Evolutionary conservation across 495 filamentous ascomycete genomes (phyloP).

Genomic region (Cenococcum geophilum): DNA sequence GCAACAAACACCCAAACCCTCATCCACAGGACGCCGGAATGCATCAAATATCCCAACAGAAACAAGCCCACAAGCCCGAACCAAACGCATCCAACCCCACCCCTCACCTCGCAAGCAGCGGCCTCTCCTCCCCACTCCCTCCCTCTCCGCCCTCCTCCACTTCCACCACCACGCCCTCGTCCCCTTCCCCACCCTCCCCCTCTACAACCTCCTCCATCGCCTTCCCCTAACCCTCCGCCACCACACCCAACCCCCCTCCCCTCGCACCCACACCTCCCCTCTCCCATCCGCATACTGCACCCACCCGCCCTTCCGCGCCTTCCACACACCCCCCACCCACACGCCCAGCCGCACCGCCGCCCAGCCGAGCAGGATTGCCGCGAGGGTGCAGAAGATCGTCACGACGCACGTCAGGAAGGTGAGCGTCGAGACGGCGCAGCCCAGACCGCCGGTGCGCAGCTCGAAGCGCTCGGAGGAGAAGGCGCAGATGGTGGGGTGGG

Average conservation of each 20-base stretch:
- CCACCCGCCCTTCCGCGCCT: constrained; percentile 25
- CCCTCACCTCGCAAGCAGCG: neutral
- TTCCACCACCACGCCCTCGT: constrained; percentile 19
- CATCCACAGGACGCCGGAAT: no score
- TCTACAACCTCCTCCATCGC: constrained; percentile 14
- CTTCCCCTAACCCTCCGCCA: constrained; percentile 34
- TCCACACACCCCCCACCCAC: constrained; percentile 30
- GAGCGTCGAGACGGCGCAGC: constrained; percentile 48
- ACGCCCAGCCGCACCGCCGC: constrained; percentile 30
- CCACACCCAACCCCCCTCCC: constrained; percentile 22
- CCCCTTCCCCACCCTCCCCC: constrained; percentile 14
- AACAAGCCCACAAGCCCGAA: no score
- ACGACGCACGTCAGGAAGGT: constrained; percentile 44
- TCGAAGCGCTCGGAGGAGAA: constrained; percentile 50
- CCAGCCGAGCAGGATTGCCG: constrained; percentile 33
- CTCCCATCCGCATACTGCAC: constrained; percentile 13
- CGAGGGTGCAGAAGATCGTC: constrained; percentile 39
- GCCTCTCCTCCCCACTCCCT: neutral
- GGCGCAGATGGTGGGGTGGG: constrained; percentile 45
- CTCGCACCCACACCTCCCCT: constrained; percentile 18
- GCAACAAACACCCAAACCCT: no score
- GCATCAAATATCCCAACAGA: no score
- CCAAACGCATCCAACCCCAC: neutral
- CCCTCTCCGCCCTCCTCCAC: neutral
- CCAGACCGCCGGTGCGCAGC: constrained; percentile 45